phyloP scores from a whole-genome alignment of 2,329 filamentous ascomycete genomes.

The Thelonectria blattea region DNA sequence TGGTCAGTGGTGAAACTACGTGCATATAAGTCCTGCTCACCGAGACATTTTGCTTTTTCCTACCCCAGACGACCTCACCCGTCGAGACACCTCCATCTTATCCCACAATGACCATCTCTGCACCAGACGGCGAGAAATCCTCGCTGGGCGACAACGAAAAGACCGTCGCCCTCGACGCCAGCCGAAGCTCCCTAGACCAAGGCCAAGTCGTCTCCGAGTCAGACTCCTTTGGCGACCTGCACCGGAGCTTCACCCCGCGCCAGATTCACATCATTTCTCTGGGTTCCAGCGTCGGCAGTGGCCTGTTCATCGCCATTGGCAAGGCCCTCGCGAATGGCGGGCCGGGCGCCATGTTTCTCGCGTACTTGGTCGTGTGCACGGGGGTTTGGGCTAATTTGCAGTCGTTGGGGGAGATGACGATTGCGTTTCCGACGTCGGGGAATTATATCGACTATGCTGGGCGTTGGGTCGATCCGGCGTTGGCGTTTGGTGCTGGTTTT shows the following conservation, averaged over 20 bases:
- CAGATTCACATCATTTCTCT: conserved; percentile 28
- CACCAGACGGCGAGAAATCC: not conserved
- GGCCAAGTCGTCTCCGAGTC: conserved; percentile 1
- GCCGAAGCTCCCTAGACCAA: conserved; percentile 4
- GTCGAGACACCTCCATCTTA: not conserved
- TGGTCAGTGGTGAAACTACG: not conserved
- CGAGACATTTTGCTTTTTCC: not conserved
- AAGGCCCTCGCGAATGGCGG: conserved; percentile 17
- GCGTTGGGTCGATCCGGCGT: conserved; percentile 17
- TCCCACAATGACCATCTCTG: not conserved
- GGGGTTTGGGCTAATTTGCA: conserved; percentile 15
- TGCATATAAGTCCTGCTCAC: not conserved
- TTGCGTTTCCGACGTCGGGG: conserved; percentile 12
- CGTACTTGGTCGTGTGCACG: conserved; percentile 11
- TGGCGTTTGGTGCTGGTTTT: conserved; percentile 20
- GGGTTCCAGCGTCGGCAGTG: conserved; percentile 15
- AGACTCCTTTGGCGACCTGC: conserved; percentile 22
- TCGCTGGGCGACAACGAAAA: conserved; percentile 1
- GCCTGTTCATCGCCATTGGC: conserved; percentile 17
- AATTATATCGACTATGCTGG: conserved; percentile 17
- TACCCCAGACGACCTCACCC: not conserved
- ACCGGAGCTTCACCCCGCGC: conserved; percentile 29
- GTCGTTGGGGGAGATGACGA: conserved; percentile 13
- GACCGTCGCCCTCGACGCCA: not conserved
- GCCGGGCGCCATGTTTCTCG: conserved; percentile 12